A percentile compares a stretch with the other conserved stretches of the same genome.
phyloP scores from a whole-genome alignment of 1,284 basidiomycete species.

The Ceratorhiza oryzae-sativae region DNA sequence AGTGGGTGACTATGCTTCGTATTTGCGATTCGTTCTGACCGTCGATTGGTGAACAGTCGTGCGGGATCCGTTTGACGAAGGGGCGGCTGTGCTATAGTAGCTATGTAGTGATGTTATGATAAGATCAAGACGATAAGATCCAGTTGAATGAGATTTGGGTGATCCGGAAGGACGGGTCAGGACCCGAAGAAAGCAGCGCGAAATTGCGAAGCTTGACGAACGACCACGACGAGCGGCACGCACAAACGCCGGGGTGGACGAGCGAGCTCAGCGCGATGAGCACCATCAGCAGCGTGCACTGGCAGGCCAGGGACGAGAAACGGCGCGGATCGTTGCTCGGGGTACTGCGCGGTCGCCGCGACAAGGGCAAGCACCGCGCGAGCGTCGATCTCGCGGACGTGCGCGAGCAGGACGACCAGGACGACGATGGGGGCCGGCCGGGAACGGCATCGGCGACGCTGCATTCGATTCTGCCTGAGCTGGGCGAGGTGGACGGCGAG shows the following conservation, averaged over 20 bases:
- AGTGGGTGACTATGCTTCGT: slow-evolving; percentile 4
- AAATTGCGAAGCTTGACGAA: slow-evolving; percentile 8
- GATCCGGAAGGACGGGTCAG: slow-evolving; percentile 9
- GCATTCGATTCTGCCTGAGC: slow-evolving; percentile 41
- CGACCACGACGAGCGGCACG: slow-evolving; percentile 12
- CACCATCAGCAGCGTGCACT: slow-evolving; percentile 18
- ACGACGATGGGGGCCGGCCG: slow-evolving; percentile 60
- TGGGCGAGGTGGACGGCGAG: slow-evolving; percentile 54
- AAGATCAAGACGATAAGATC: not conserved
- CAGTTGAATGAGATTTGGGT: slow-evolving; percentile 2
- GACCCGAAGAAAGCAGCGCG: slow-evolving; percentile 14
- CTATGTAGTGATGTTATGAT: slow-evolving; percentile 5
- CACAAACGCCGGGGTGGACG: not conserved
- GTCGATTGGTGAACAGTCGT: not conserved
- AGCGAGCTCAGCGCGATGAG: slow-evolving; percentile 6
- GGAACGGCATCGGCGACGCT: slow-evolving; percentile 74
- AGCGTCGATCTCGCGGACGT: slow-evolving; percentile 9
- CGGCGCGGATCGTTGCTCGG: slow-evolving; percentile 18
- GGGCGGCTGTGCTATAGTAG: slow-evolving; percentile 26
- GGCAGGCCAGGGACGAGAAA: slow-evolving; percentile 22
- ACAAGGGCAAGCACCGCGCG: slow-evolving; percentile 18
- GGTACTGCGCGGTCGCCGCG: slow-evolving; percentile 2
- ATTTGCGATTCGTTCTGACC: not conserved
- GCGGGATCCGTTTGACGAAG: slow-evolving; percentile 33
- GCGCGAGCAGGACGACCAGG: slow-evolving; percentile 55